Conservation (phyloP, 2,329 filamentous ascomycete genomes). For the Xylariaceae sp. region DNA sequence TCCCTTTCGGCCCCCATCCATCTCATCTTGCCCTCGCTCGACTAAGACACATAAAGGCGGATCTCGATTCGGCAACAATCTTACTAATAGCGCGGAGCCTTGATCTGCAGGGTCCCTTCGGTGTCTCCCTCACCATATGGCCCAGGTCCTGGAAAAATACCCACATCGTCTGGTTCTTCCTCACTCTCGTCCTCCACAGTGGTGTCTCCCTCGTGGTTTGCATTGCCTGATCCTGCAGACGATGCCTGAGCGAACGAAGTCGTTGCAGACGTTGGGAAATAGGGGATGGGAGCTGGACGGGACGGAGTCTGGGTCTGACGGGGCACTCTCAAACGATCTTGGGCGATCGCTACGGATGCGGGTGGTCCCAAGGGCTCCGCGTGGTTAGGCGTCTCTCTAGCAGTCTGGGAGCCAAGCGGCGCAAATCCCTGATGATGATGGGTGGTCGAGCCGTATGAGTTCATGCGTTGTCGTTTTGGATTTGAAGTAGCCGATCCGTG, state of each 20-base stretch:
- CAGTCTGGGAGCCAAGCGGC: neutral
- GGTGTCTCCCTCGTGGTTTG: slow-evolving; percentile 10
- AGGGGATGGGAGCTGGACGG: slow-evolving; percentile 1
- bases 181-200: slow-evolving; percentile 21
- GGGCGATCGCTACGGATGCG: neutral
- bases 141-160: no score
- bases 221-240: slow-evolving; percentile 1
- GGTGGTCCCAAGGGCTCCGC: no score
- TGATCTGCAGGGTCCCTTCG: slow-evolving; percentile 1
- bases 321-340: neutral
- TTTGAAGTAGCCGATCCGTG: no score
- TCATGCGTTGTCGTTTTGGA: no score
- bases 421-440: no score
- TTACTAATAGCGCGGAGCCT: slow-evolving; percentile 9
- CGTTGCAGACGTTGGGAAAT: slow-evolving; percentile 1
- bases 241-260: slow-evolving; percentile 3
- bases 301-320: neutral
- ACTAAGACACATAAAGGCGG: no score
- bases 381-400: neutral
- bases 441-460: no score
- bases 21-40: no score
- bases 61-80: no score
- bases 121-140: no score
- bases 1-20: no score
- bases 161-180: slow-evolving; percentile 11